A percentile compares a stretch with the other conserved stretches of the same genome.
These are phyloP conservation scores for Endocladia muricata DNA, from an alignment of 31 red algal species.

Conservation along the genomic window DNA sequence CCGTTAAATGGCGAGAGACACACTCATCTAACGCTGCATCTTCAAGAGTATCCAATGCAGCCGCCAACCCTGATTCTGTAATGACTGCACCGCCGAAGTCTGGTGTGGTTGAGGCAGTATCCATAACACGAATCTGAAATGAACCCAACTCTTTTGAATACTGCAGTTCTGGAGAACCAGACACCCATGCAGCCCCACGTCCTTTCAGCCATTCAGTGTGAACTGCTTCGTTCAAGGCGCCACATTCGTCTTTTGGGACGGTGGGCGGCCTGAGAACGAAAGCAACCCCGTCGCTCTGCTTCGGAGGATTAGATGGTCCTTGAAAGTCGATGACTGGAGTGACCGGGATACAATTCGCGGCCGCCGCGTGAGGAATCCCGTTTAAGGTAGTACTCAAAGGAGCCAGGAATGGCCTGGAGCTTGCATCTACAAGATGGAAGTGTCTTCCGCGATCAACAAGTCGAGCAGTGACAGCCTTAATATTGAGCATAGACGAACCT, in stretches of 20 bases:
- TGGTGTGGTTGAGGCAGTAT: constrained; percentile 21
- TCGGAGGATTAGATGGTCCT: constrained; percentile 31
- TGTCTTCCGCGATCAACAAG: constrained; percentile 49
- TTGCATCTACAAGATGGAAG: constrained; percentile 33
- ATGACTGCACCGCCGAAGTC: constrained; percentile 32
- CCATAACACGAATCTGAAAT: constrained; percentile 49
- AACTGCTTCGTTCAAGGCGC: constrained; percentile 48
- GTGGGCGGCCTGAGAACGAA: constrained; percentile 58
- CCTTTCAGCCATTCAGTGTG: constrained; percentile 56
- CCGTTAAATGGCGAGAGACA: constrained; percentile 66
- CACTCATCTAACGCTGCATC: constrained; percentile 57
- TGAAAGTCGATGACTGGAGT: constrained; percentile 18
- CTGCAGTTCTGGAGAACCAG: constrained; percentile 43
- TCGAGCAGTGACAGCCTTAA: constrained; percentile 41
- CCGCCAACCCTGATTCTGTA: constrained; percentile 64
- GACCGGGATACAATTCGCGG: background rate
- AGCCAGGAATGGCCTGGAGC: background rate
- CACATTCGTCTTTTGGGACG: constrained; percentile 53
- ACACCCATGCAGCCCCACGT: constrained; percentile 55
- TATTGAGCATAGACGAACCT: constrained; percentile 44
- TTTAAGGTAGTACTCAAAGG: background rate
- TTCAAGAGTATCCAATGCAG: constrained; percentile 63
- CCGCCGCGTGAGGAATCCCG: background rate
- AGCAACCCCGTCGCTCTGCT: constrained; percentile 42
- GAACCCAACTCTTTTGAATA: constrained; percentile 49